phyloP scores from a whole-genome alignment of 371 early-diverging fungal species.

The Rhizomucor miehei region DNA sequence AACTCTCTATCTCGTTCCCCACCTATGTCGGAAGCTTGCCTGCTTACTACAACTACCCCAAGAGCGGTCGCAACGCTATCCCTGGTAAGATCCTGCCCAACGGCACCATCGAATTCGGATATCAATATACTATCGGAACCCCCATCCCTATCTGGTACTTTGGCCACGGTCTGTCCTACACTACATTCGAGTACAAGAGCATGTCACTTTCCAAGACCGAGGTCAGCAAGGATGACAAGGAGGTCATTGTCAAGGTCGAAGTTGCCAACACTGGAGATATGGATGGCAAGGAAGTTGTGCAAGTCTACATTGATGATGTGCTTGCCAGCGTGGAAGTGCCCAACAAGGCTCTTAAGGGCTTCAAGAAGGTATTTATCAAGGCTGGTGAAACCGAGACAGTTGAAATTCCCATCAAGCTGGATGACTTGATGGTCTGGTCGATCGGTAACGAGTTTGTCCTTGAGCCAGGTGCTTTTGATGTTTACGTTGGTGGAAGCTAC shows the following conservation, averaged over 20 bases:
- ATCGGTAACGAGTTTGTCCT: conserved; percentile 9
- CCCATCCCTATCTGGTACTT: conserved; percentile 42
- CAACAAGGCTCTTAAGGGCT: conserved; percentile 31
- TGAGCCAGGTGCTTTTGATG: conserved; percentile 15
- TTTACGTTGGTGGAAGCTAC: conserved; percentile 19
- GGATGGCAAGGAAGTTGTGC: conserved; percentile 49
- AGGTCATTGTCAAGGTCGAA: conserved; percentile 19
- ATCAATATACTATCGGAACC: conserved; percentile 20
- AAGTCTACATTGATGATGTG: conserved; percentile 36
- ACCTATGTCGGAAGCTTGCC: conserved; percentile 20
- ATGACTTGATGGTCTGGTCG: conserved; percentile 18
- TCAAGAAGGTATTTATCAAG: conserved; percentile 27
- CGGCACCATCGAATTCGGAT: conserved; percentile 20
- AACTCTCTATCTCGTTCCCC: conserved; percentile 30
- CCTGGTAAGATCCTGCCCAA: conserved; percentile 16
- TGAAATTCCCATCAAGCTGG: conserved; percentile 14
- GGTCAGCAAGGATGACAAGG: conserved; percentile 5
- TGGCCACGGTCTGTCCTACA: conserved; percentile 53
- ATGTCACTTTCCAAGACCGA: conserved; percentile 16
- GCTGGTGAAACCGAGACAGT: conserved; percentile 15
- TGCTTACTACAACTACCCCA: conserved; percentile 21
- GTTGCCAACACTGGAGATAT: conserved; percentile 39
- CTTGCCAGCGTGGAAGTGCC: conserved; percentile 32
- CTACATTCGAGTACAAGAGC: conserved; percentile 37
- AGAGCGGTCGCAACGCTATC: conserved; percentile 13